Conservation (phyloP, 192 early-diverging fungal genomes). For the Bifiguratus adelaidae region DNA sequence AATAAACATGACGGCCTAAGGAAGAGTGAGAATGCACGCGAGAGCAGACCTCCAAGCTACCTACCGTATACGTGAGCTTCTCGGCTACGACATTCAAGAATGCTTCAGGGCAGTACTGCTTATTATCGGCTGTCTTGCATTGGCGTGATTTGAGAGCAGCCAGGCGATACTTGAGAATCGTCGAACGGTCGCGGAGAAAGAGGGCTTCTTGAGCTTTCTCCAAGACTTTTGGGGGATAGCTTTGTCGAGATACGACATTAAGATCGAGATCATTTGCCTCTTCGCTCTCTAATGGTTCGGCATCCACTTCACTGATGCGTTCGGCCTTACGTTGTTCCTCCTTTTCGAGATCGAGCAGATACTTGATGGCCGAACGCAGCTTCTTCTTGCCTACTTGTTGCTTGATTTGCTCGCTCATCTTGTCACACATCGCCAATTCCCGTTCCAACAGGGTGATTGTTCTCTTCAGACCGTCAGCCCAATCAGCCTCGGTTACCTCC, state of each 20-base stretch:
- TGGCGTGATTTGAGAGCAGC: conserved; percentile 71
- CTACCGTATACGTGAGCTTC: conserved; percentile 79
- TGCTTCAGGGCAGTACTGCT: conserved; percentile 89
- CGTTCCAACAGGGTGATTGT: conserved; percentile 64
- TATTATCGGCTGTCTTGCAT: conserved; percentile 73
- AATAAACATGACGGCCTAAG: conserved; percentile 89
- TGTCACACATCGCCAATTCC: conserved; percentile 68
- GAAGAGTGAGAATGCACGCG: background rate
- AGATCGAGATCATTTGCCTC: conserved; percentile 10
- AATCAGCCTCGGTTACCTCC: conserved; percentile 84
- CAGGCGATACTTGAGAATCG: conserved; percentile 71
- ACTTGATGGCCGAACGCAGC: conserved; percentile 74
- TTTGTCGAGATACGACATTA: conserved; percentile 39
- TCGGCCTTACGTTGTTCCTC: conserved; percentile 29
- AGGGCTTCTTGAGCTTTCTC: conserved; percentile 72
- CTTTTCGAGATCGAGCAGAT: conserved; percentile 60
- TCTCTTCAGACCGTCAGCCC: conserved; percentile 82
- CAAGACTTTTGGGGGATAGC: conserved; percentile 64
- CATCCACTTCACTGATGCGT: conserved; percentile 5
- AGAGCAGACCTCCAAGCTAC: conserved; percentile 1
- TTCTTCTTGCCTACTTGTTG: conserved; percentile 64
- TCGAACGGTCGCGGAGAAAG: conserved; percentile 62
- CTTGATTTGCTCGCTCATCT: conserved; percentile 61
- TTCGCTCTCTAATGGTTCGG: conserved; percentile 3
- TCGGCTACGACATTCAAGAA: conserved; percentile 88